These are phyloP conservation scores for Fusarium algeriense DNA, from an alignment of 2,329 filamentous ascomycete species.

Conservation along the genomic window DNA sequence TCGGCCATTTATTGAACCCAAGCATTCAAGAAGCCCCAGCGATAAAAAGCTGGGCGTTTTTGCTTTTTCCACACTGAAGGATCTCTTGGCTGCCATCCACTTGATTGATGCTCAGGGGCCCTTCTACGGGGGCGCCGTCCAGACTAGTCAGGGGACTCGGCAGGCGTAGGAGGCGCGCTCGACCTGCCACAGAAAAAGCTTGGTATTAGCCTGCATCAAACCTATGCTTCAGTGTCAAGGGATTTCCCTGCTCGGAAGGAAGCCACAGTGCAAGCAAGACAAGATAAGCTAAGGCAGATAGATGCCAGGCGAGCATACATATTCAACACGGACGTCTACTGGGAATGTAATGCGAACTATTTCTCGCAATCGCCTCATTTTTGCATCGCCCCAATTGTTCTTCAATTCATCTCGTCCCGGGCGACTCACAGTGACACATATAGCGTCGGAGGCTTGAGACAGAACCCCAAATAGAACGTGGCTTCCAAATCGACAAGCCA, in stretches of 20 bases:
- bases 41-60: neutral
- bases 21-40: neutral
- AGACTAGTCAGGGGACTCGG: neutral
- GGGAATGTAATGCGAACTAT: neutral
- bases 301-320: neutral
- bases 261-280: neutral
- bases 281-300: neutral
- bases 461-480: slow-evolving; percentile 21
- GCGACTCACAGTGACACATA: slow-evolving; percentile 10
- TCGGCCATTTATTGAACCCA: neutral
- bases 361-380: neutral
- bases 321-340: neutral
- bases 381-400: neutral
- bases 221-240: neutral
- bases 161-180: neutral
- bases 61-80: neutral
- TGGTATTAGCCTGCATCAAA: neutral
- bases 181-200: slow-evolving; percentile 1
- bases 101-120: slow-evolving; percentile 2
- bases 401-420: neutral
- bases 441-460: slow-evolving; percentile 16
- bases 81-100: neutral
- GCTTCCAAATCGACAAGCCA: slow-evolving; percentile 14
- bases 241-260: neutral
- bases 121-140: neutral